Percentiles rank a stretch among this genome's conserved stretches.
Evolutionary conservation across 805 yeast genomes (phyloP).

Genomic region (Alloascoidea hylecoeti): DNA sequence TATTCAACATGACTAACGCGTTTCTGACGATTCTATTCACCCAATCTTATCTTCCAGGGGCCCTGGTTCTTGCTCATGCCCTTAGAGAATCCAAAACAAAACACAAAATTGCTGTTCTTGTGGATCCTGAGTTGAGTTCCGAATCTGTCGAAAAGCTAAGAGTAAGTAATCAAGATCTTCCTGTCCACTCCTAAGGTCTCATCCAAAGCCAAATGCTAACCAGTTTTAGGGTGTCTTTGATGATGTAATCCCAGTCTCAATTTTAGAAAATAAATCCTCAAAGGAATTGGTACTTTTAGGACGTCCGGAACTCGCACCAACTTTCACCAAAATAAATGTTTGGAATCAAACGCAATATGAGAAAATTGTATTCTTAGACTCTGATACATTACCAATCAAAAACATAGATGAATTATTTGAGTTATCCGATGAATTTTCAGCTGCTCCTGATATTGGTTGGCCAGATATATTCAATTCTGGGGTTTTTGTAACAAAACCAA

Average conservation of each 20-base stretch:
- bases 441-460: constrained; percentile 81
- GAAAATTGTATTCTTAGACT: constrained; percentile 34
- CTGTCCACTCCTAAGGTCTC: constrained; percentile 2
- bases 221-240: constrained; percentile 14
- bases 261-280: constrained; percentile 11
- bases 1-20: too few relatives aligned
- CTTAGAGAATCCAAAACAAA: constrained; percentile 13
- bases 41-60: constrained; percentile 24
- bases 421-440: constrained; percentile 15
- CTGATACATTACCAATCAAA: constrained; percentile 34
- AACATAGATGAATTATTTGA: constrained; percentile 18
- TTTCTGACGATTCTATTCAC: background rate
- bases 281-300: constrained; percentile 19
- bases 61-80: constrained; percentile 30
- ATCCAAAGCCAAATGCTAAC: too few relatives aligned
- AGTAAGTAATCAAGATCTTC: constrained; percentile 1
- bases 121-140: constrained; percentile 3
- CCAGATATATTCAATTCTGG: constrained; percentile 86
- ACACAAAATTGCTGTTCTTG: constrained; percentile 13
- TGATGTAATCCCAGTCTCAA: constrained; percentile 14
- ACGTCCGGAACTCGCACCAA: constrained; percentile 31
- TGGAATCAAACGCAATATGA: constrained; percentile 32
- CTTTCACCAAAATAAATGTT: constrained; percentile 39
- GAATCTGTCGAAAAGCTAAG: constrained; percentile 6
- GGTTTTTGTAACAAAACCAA: constrained; percentile 47